A percentile compares a stretch with the other conserved stretches of the same genome.
Evolutionary conservation across 768 basidiomycete species (phyloP).

Genomic region (Termitomyces heimii): DNA sequence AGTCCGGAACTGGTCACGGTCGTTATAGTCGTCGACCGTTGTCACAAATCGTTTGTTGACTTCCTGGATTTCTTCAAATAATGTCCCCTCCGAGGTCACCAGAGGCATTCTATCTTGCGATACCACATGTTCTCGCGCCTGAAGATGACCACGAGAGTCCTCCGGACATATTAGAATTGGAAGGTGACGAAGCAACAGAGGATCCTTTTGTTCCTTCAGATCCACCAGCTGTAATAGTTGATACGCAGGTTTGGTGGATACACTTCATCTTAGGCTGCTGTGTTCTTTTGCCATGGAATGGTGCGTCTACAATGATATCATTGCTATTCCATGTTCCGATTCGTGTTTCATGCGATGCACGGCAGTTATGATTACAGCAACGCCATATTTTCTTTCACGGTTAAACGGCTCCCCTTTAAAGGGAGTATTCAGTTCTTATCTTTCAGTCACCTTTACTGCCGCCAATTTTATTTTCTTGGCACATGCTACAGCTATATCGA

Average conservation of each 20-base stretch:
- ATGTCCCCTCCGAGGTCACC: constrained; percentile 27
- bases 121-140: constrained; percentile 33
- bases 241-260: constrained; percentile 46
- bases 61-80: constrained; percentile 1
- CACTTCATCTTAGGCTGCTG: constrained; percentile 58
- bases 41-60: background rate
- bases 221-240: constrained; percentile 20
- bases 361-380: constrained; percentile 82
- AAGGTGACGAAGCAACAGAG: constrained; percentile 22
- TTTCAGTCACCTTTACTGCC: constrained; percentile 57
- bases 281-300: constrained; percentile 87
- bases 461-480: constrained; percentile 67
- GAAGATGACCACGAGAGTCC: constrained; percentile 19
- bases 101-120: constrained; percentile 35
- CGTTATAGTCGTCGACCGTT: too few relatives aligned
- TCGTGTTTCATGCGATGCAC: background rate
- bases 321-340: background rate
- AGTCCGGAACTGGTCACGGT: too few relatives aligned
- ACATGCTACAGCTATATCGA: constrained; percentile 65
- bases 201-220: constrained; percentile 17
- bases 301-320: constrained; percentile 33
- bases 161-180: constrained; percentile 20
- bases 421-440: constrained; percentile 58
- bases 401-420: constrained; percentile 53
- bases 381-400: constrained; percentile 73